Evolutionary conservation across 768 basidiomycete genomes (phyloP).

Genomic region (Lactarius hatsudake): DNA sequence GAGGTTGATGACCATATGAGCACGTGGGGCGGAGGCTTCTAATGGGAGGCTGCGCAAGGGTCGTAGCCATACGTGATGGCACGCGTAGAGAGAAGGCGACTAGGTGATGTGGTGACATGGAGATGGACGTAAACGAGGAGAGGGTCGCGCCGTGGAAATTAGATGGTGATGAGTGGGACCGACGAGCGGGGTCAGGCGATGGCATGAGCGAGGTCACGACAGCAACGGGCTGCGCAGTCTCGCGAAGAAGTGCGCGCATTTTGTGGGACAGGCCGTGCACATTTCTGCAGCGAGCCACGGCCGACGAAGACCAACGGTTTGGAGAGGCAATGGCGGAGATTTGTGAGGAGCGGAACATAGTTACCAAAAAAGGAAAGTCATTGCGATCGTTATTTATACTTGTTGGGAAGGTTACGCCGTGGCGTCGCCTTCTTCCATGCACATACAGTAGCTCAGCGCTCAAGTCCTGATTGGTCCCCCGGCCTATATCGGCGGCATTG

Average conservation of each 20-base stretch:
- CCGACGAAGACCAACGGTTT: conserved; percentile 9
- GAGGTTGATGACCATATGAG: conserved; percentile 77
- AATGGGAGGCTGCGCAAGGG: conserved; percentile 41
- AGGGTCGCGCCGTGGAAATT: conserved; percentile 86
- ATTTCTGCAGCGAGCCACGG: not conserved
- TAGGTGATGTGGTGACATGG: conserved; percentile 84
- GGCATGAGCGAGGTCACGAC: conserved; percentile 74
- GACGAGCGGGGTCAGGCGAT: not conserved
- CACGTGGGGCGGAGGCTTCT: conserved; percentile 26
- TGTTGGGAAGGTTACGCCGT: not conserved
- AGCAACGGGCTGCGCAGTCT: conserved; percentile 82
- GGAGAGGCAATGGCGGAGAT: not conserved
- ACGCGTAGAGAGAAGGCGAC: conserved; percentile 87
- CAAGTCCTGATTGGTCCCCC: not conserved
- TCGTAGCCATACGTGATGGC: conserved; percentile 82
- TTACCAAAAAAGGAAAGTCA: not conserved
- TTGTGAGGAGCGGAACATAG: not conserved
- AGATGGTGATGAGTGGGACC: not conserved
- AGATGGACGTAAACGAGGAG: conserved; percentile 89
- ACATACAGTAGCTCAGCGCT: too few relatives aligned
- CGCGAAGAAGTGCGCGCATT: conserved; percentile 61
- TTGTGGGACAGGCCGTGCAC: conserved; percentile 13
- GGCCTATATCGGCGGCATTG: too few relatives aligned
- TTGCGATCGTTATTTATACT: not conserved
- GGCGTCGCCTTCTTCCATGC: not conserved